Evolutionary conservation across 129 eudicot species (phyloP), one percentile per base, ranked within the genome.

Genomic region (Ambrosia trifida): DNA sequence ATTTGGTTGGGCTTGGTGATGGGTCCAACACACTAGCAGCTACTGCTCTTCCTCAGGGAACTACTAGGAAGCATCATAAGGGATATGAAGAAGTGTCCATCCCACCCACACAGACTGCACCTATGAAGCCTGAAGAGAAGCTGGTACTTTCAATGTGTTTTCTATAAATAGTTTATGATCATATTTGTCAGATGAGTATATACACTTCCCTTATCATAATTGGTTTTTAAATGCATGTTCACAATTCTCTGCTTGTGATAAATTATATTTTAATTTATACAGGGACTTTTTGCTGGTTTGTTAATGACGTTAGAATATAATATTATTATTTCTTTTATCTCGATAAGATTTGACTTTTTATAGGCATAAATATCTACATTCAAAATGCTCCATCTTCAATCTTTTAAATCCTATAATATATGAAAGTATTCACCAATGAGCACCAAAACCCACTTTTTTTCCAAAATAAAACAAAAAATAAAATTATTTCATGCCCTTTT

Each of bases 21-120:
- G 91, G 85, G 65, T 38, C 78, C 51, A 83, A 87, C 72, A 47
- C 83, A 45, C 53, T 88, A 71, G 78, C 86, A 28, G 84, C 60
- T 71, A 87, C 95, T 18, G 95, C 96, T 41, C 98, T 94, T 68
- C 98, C 98, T 64, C 90, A 94, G 79, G 98, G 98, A 72, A 94
- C 98, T 46, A 82, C 87, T 31, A 85, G 95, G 72, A 94, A 89
- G 73, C 93, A 89, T 87, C 76, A 78, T 74, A 89, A 94, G 84
- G 98, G 98, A 72, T 94, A 94, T 74, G 98, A 94, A 87, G 98
- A 94, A 85, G 98, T 94, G 64, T 82, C 74, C n/a, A 83, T 94
- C 63, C 98, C 98, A 45, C 87, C 96, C 36, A 87, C 84, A 65
- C 87, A 85, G 68, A 94, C 97, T 64, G 93, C 98, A 68, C 87